Base-by-base conservation (phyloP, 2,329 filamentous ascomycete genomes). In the Epichloe uncinata region DNA sequence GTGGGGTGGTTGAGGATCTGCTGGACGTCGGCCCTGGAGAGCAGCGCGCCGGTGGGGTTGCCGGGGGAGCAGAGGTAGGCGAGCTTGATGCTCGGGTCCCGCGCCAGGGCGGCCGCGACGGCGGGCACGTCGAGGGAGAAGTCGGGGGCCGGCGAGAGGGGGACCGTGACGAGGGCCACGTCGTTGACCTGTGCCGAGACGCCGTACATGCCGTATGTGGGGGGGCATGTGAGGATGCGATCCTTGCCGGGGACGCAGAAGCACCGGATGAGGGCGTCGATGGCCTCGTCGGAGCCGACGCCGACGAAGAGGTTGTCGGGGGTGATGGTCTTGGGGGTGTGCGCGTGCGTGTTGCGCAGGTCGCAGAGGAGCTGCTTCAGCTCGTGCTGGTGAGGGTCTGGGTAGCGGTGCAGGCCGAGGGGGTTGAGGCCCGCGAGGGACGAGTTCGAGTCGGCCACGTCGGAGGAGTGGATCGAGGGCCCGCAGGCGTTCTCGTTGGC, bases 401-500 rank as follows among this genome's bases (percentile, higher is more conserved):
- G 93, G 69, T 98, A 98, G 63, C 93, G 81, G 73, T 98, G 85
- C 61, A 98, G 77, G 55, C 87, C 84, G 47, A 87, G 71, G 55
- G 95, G 78, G 68, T 95, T 84, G 18, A 82, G 73, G 30, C 74
- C 72, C 35, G 63, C 60, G n/a, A 64, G 61, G 48, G 61, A 55
- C 46, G 61, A 54, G 49, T 61, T 60, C 35, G 64, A 58, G 51
- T 68, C 67, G 55, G 69, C 69, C 41, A 58, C 63, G 45, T 77
- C 67, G 46, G 73, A 71, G 40, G 75, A 62, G 1, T 74, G 70
- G 45, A 96, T 71, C 2, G 87, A 84, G 0, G 93, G 91, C 0
- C 93, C 93, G 61, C 85, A 96, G 52, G 93, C 89, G 63, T 98
- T 98, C 71, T 98, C 93, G 62, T 98, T 98, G 59, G 93, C 93